Evolutionary conservation across 106 monocot genomes (phyloP).

Genomic region (Dioscorea zingiberensis): DNA sequence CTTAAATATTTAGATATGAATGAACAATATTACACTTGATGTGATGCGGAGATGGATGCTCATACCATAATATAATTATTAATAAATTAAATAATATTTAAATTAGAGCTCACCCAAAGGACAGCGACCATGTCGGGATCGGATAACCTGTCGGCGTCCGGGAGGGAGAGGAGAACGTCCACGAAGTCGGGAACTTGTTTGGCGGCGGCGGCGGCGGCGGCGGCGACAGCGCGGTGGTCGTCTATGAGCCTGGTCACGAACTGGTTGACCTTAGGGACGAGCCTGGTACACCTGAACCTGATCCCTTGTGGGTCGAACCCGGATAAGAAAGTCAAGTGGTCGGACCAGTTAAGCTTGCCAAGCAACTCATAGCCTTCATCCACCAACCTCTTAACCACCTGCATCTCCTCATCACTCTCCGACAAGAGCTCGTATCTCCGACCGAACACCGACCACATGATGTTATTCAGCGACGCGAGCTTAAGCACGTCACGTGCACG

Average conservation of each 20-base stretch:
- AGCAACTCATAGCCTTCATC: conserved; percentile 62
- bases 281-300: conserved; percentile 22
- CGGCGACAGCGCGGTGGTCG: conserved; percentile 23
- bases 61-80: no score
- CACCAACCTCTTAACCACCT: conserved; percentile 34
- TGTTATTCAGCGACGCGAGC: conserved; percentile 39
- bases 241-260: conserved; percentile 49
- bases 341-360: conserved; percentile 49
- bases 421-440: conserved; percentile 16
- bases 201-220: no score
- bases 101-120: conserved; percentile 52
- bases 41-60: no score
- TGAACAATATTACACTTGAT: no score
- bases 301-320: conserved; percentile 43
- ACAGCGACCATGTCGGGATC: conserved; percentile 57
- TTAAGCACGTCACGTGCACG: conserved; percentile 27
- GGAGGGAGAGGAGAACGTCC: conserved; percentile 51
- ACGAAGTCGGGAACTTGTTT: conserved; percentile 28
- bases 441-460: conserved; percentile 68
- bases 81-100: not conserved
- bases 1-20: no score
- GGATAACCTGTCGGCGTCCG: conserved; percentile 35
- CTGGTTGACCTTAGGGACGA: conserved; percentile 47
- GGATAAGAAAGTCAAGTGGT: conserved; percentile 35
- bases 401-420: conserved; percentile 16